Base-by-base conservation (phyloP, 768 basidiomycete species). In the Boletus barrowsii region DNA sequence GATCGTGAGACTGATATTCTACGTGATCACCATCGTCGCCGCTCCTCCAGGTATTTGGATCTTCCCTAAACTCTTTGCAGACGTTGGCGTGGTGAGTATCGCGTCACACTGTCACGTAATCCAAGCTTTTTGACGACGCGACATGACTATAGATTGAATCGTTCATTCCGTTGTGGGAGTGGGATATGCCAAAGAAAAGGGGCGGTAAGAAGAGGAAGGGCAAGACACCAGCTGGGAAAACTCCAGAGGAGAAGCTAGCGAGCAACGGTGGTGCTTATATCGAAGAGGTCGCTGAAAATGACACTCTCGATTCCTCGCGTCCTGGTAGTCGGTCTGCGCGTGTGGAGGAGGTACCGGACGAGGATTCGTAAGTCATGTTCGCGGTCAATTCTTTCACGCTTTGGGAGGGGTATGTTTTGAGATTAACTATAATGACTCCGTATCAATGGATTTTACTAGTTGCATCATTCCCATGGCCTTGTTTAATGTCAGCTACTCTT, bases 11-110 rank as follows among this genome's bases (percentile, higher is more conserved):
- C 77, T 98, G 50, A 89, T 99, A 62, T 88, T 98, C 76, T 98
- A 93, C 73, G 80, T 95, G 71, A 83, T 94, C 65, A 95, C 96
- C n/a, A 69, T 95, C 60, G 72, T 98, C 64, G 83, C 83, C 52
- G 86, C 84, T 32, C 84, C 86, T 56, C 93, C 93, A 14, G 97
- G 95, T 41, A 97, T 99, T 45, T 99, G 97, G 97, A 88, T 98
- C 75, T 99, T 98, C 79, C 97, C 97, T 0, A 88, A 96, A 68
- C 75, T 99, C 32, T 98, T 99, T 61, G 97, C 96, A 14, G 96
- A 99, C 65, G 96, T 98, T 51, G 95, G 97, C 71, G 96, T 98
- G 67, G 97, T 99, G 69, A 73, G 96, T 86, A 35, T 24, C 32
- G 47, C 39, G 2, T 43, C 18, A 3, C 33, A 24, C 22, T 51